Evolutionary conservation across 305 asterid genomes (phyloP).

Genomic region (Vinca major): DNA sequence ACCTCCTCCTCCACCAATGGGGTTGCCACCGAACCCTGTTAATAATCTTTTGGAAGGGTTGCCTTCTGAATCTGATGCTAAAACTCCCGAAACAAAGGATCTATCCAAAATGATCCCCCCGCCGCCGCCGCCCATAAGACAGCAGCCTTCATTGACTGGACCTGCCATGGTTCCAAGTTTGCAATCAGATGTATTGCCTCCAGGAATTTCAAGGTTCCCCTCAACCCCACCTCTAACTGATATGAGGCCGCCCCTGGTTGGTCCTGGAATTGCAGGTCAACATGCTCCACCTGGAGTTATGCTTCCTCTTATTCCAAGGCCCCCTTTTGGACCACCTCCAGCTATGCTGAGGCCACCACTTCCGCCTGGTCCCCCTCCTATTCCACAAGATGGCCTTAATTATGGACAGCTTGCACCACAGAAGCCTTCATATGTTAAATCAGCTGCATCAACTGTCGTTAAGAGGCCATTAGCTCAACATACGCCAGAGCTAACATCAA

Average conservation of each 20-base stretch:
- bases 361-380: conserved; percentile 99
- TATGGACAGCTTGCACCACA: conserved; percentile 44
- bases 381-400: conserved; percentile 40
- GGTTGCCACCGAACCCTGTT: conserved; percentile 30
- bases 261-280: conserved; percentile 58
- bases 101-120: conserved; percentile 46
- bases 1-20: conserved; percentile 49
- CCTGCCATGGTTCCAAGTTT: conserved; percentile 40
- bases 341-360: conserved; percentile 91
- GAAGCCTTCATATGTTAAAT: conserved; percentile 86
- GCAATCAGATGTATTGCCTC: conserved; percentile 59
- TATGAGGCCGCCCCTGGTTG: conserved; percentile 42
- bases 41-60: conserved; percentile 40
- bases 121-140: conserved; percentile 63
- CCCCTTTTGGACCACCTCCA: conserved; percentile 72
- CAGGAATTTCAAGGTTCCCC: conserved; percentile 54
- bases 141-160: conserved; percentile 53
- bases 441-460: conserved; percentile 96
- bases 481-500: conserved; percentile 94
- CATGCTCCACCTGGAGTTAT: conserved; percentile 63
- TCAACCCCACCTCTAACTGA: conserved; percentile 80
- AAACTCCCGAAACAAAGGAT: conserved; percentile 47
- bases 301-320: conserved; percentile 59
- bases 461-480: conserved; percentile 99
- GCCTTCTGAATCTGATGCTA: conserved; percentile 46